Evolutionary conservation across 768 basidiomycete species (phyloP), one percentile per base, ranked within the genome.

Genomic region (Tricholomella constricta): DNA sequence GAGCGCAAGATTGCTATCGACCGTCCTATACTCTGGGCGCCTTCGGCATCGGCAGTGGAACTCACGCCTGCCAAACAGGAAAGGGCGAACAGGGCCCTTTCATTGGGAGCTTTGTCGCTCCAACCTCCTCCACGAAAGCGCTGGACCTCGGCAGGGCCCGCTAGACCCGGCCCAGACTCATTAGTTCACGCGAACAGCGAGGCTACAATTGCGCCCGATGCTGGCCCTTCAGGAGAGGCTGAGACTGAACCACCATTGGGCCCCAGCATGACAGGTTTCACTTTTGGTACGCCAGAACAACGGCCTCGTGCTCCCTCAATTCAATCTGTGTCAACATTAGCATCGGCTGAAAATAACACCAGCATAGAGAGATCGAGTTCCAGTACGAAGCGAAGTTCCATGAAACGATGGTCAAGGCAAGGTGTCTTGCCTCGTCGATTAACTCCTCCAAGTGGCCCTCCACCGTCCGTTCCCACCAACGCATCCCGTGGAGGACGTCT

Each of bases 361-460:
- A 67, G 66, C 52, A 46, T 62, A 22, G 77, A 78, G 40, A 65
- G 67, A 35, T 72, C 74, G 10, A 78, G 71, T 55, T 63, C 67
- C 9, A 75, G 73, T 49, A 69, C 67, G 29, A 72, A 71, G 56
- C 68, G 60, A 15, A 65, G 54, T 25, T 66, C 65, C 23, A 62
- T 65, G 27, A 76, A 74, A 48, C 71, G 82, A 46, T 83, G 84
- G 83, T 84, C 84, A 32, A 73, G 80, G 45, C 82, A 80, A 56
- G 74, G 75, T 12, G 62, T 62, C 23, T 64, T 72, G 56, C 85
- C 85, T 8, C 76, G 79, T 19, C 76, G 78, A 42, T 64, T 75
- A 44, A 80, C 80, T 4, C 85, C 85, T 9, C 84, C 86, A 2
- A 77, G 71, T 23, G 86, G 83, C 6, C 84, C 86, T 14, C 77